These are phyloP conservation scores for Favolaschia claudopus DNA, from an alignment of 768 basidiomycete species.

Conservation along the genomic window DNA sequence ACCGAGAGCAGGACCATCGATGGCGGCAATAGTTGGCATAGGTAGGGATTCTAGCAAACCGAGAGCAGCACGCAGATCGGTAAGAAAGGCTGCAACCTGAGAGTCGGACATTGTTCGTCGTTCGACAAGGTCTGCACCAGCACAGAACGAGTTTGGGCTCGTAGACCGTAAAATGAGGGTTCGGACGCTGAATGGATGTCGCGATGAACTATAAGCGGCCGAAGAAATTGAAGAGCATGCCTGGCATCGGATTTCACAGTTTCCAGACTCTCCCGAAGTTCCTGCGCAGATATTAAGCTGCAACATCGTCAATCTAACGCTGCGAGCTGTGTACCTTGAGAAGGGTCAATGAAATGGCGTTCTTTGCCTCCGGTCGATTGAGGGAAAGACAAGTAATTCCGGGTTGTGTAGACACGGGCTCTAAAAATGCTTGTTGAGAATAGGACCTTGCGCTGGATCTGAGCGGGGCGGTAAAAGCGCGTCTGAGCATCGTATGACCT, in stretches of 20 bases:
- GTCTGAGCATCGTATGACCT: conserved; percentile 11
- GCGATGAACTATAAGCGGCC: conserved; percentile 9
- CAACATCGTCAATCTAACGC: conserved; percentile 12
- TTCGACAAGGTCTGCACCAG: conserved; percentile 90
- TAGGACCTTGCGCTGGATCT: conserved; percentile 8
- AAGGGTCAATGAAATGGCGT: conserved; percentile 82
- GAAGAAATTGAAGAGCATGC: conserved; percentile 41
- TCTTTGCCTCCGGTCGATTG: conserved; percentile 84
- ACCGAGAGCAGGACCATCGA: conserved; percentile 92
- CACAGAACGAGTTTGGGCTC: conserved; percentile 82
- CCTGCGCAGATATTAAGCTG: conserved; percentile 52
- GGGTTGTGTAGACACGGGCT: conserved; percentile 59
- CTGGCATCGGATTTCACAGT: conserved; percentile 70
- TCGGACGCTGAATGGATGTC: conserved; percentile 58
- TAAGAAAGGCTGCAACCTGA: conserved; percentile 81
- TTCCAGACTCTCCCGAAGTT: conserved; percentile 75
- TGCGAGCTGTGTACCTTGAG: conserved; percentile 56
- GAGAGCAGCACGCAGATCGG: conserved; percentile 74
- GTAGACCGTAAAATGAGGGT: conserved; percentile 87
- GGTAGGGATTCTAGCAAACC: conserved; percentile 81
- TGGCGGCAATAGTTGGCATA: conserved; percentile 90
- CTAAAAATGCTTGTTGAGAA: conserved; percentile 53
- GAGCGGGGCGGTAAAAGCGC: neutral
- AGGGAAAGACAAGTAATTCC: conserved; percentile 80
- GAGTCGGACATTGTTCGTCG: conserved; percentile 80